phyloP scores from a whole-genome alignment of 78 protist species.

The Neovahlkampfia damariscottae region DNA sequence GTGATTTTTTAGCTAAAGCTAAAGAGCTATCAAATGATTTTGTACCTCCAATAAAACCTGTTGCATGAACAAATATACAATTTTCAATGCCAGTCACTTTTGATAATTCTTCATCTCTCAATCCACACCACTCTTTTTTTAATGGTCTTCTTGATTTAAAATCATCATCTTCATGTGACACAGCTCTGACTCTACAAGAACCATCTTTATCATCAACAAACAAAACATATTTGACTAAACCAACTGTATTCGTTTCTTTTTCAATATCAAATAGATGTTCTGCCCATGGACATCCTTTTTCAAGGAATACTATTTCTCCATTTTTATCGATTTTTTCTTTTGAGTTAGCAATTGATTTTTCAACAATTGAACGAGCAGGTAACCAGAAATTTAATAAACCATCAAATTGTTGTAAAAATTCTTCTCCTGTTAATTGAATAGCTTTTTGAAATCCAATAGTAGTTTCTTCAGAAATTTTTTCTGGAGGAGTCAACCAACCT shows the following conservation, averaged over 20 bases:
- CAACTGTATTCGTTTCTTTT: background rate
- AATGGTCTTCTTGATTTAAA: slow-evolving; percentile 16
- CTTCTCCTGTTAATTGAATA: slow-evolving; percentile 39
- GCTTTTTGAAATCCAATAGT: background rate
- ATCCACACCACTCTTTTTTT: slow-evolving; percentile 70
- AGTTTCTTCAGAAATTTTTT: background rate
- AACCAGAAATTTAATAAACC: slow-evolving; percentile 27
- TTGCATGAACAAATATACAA: slow-evolving; percentile 42
- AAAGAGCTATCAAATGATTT: slow-evolving; percentile 54
- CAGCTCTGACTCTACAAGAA: slow-evolving; percentile 44
- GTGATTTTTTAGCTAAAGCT: slow-evolving; percentile 54
- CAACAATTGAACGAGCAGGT: slow-evolving; percentile 66
- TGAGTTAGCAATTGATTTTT: slow-evolving; percentile 7
- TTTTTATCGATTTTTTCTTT: slow-evolving; percentile 3
- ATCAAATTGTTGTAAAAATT: slow-evolving; percentile 24
- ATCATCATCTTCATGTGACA: background rate
- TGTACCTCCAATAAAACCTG: slow-evolving; percentile 86
- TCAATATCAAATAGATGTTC: slow-evolving; percentile 61
- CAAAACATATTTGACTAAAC: slow-evolving; percentile 27
- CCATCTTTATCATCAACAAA: slow-evolving; percentile 44
- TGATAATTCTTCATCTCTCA: slow-evolving; percentile 48
- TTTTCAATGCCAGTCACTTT: slow-evolving; percentile 21
- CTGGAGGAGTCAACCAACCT: no score
- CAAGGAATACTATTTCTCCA: slow-evolving; percentile 43
- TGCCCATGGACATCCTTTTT: slow-evolving; percentile 63